Evolutionary conservation across 1,139 yeast species (phyloP).

Genomic region (Suhomyces bokatorum): DNA sequence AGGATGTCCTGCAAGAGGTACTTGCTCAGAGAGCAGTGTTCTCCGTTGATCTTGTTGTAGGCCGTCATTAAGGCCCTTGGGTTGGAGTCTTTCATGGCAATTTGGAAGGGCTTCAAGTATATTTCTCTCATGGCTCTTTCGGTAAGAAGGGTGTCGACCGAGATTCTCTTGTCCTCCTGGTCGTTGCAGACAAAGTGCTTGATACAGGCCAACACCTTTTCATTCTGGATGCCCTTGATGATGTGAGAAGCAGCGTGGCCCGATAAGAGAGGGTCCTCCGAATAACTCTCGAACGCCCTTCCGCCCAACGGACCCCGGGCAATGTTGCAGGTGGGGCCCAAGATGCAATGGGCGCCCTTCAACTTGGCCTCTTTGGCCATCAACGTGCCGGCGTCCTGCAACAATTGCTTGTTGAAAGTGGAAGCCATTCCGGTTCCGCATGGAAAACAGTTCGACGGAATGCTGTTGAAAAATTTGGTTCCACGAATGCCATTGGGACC

Average conservation of each 20-base stretch:
- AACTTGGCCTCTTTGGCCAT: constrained; percentile 39
- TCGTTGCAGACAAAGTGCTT: constrained; percentile 22
- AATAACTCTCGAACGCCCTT: constrained; percentile 36
- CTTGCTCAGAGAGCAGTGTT: constrained; percentile 18
- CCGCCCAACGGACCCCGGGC: constrained; percentile 39
- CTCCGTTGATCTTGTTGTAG: constrained; percentile 23
- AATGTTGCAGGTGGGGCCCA: constrained; percentile 39
- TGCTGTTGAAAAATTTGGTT: constrained; percentile 32
- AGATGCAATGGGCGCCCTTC: constrained; percentile 34
- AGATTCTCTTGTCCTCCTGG: constrained; percentile 19
- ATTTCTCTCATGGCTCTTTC: constrained; percentile 24
- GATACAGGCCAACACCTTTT: constrained; percentile 19
- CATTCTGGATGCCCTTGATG: constrained; percentile 32
- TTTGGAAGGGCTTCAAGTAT: constrained; percentile 23
- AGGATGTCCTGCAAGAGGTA: constrained; percentile 18
- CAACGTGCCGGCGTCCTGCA: constrained; percentile 30
- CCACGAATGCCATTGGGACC: constrained; percentile 43
- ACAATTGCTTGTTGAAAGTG: constrained; percentile 30
- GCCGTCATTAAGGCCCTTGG: constrained; percentile 23
- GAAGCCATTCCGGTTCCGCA: constrained; percentile 49
- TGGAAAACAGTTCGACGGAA: constrained; percentile 39
- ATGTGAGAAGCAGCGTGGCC: constrained; percentile 31
- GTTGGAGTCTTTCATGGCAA: constrained; percentile 19
- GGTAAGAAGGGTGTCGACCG: constrained; percentile 19
- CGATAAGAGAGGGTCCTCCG: constrained; percentile 37